These are phyloP conservation scores for Secale cereale DNA, from an alignment of 176 grass and related monocot species.

Conservation along the genomic window DNA sequence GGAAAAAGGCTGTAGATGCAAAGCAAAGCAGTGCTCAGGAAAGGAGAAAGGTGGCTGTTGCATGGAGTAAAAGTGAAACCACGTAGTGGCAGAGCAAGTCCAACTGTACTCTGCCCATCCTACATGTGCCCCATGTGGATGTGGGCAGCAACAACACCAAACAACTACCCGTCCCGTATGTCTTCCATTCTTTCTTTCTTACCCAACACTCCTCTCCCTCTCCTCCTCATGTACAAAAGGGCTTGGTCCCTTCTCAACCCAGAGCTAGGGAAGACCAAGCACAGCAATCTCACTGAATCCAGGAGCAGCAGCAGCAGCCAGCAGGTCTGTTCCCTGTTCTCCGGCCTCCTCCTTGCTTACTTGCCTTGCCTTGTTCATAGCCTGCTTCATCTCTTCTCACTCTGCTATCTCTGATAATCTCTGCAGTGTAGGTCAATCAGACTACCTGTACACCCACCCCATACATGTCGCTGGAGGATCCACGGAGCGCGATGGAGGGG, in stretches of 20 bases:
- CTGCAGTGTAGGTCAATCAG: background rate
- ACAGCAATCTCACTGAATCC: background rate
- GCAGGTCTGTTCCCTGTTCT: background rate
- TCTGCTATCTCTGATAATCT: background rate
- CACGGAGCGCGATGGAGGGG: background rate
- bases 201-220: background rate
- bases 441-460: background rate
- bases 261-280: background rate
- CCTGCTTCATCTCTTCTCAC: background rate
- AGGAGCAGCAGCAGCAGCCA: background rate
- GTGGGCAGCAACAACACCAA: background rate
- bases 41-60: slow-evolving; percentile 9
- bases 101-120: background rate
- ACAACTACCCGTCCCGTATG: background rate
- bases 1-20: background rate
- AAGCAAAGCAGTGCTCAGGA: slow-evolving; percentile 7
- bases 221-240: background rate
- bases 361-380: background rate
- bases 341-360: background rate
- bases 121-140: slow-evolving; percentile 15
- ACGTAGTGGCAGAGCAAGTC: background rate
- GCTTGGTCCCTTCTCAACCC: background rate
- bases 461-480: background rate
- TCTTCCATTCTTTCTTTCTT: background rate
- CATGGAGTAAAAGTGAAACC: slow-evolving; percentile 19